Base-by-base conservation (phyloP, 495 filamentous ascomycete genomes). In the Penicillium odoratum region DNA sequence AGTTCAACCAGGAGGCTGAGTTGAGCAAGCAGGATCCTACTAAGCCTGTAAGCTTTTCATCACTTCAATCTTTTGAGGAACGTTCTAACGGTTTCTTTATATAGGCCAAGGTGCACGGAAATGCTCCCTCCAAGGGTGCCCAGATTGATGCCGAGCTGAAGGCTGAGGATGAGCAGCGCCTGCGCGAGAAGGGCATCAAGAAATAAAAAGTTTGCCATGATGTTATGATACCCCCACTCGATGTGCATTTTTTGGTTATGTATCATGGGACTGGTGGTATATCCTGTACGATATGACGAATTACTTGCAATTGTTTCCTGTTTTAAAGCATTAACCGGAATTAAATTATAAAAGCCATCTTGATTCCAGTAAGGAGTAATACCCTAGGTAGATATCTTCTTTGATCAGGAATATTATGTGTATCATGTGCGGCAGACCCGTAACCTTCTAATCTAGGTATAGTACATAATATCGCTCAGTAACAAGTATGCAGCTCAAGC, bases 51-150 rank as follows among this genome's bases (percentile, higher is more conserved):
- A 60, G 85, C 69, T 54, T 31, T 16, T 7, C 16, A 47, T 7
- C 6, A 9, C 30, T 7, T 18, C 18, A 11, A 3, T 0, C 15
- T 26, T 55, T 4, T 31, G 55, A n/a, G n/a, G 36, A 49, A 3
- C 4, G 16, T 0, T 40, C 38, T 65, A 50, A 52, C 34, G 1
- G 55, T 8, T 26, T 53, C 10, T 10, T 48, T 43, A 3, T 34
- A 5, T 40, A 92, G 87, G 89, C 88, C n/a, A 82, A 76, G 29
- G 66, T 80, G 58, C 86, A 92, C 59, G 88, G 89, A 7, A 87
- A 91, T 59, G 69, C 85, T 64, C 89, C 89, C 8, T 88, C 84
- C 8, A 82, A 76, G 60, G 88, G 89, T 3, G 89, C 88, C 8
- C 74, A 87, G 73, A 83, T 89, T 48, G 89, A 93, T 67, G 83